A percentile compares a stretch with the other conserved stretches of the same genome.
phyloP scores from a whole-genome alignment of 2,329 filamentous ascomycete genomes.

The Paecilomyces variotii region DNA sequence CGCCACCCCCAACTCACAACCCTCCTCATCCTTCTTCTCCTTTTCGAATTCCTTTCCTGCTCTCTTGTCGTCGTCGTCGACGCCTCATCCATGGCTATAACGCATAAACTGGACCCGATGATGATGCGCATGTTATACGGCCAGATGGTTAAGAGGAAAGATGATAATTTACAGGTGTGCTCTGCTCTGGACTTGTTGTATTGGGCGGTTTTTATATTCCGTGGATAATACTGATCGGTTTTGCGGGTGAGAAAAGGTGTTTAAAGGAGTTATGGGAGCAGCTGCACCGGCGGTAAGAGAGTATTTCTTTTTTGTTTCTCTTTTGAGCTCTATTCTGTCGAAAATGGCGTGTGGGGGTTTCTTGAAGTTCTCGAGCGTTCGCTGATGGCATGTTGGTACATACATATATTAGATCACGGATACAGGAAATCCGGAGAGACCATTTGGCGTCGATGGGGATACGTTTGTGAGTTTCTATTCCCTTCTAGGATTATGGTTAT shows the following conservation, averaged over 20 bases:
- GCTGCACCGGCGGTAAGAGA: neutral
- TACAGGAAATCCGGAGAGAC: conserved; percentile 12
- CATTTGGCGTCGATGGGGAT: conserved; percentile 16
- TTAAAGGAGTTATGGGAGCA: neutral
- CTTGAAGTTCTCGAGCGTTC: no score
- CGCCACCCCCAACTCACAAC: neutral
- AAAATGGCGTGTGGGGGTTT: neutral
- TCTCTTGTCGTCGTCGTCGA: neutral
- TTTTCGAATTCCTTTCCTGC: neutral
- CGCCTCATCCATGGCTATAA: neutral
- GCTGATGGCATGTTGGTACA: neutral
- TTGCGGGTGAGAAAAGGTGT: neutral
- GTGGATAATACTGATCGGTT: neutral
- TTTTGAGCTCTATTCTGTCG: neutral
- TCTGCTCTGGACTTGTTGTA: neutral
- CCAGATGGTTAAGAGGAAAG: conserved; percentile 1
- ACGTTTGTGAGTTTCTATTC: conserved; percentile 11
- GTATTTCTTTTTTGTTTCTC: neutral
- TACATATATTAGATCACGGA: conserved; percentile 4
- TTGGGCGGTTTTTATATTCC: neutral
- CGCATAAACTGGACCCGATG: neutral
- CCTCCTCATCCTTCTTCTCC: neutral
- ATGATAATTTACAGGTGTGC: conserved; percentile 3
- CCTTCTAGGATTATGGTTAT: neutral
- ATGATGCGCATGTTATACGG: neutral